Percentiles rank a stretch among this genome's conserved stretches.
Evolutionary conservation across 495 filamentous ascomycete genomes (phyloP).

Genomic region (Penicillium soppii): DNA sequence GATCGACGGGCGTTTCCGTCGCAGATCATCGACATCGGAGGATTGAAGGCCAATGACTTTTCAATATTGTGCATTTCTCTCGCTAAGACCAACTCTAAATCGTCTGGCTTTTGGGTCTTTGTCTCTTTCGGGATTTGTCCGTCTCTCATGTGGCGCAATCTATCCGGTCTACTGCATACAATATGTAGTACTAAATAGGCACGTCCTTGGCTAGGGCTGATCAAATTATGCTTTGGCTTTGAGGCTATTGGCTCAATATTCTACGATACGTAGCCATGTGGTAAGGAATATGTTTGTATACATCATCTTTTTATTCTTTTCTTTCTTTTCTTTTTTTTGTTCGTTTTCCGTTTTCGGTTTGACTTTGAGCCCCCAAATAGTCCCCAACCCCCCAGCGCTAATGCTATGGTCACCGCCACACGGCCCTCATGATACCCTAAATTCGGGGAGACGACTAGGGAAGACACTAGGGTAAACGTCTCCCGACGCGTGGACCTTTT

Average conservation of each 20-base stretch:
- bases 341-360: neutral
- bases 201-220: conserved; percentile 15
- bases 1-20: conserved; percentile 41
- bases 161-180: neutral
- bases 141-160: neutral
- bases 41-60: conserved; percentile 35
- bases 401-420: too few relatives aligned
- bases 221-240: conserved; percentile 33
- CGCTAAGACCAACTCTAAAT: conserved; percentile 29
- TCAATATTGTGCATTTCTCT: conserved; percentile 27
- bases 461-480: too few relatives aligned
- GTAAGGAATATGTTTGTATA: too few relatives aligned
- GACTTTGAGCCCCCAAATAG: neutral
- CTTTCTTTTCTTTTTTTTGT: neutral
- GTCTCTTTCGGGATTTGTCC: neutral
- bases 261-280: conserved; percentile 28
- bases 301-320: conserved; percentile 1
- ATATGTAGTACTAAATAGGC: neutral
- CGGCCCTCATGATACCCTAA: too few relatives aligned
- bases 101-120: conserved; percentile 3
- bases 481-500: too few relatives aligned
- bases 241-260: conserved; percentile 35
- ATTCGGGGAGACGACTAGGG: too few relatives aligned
- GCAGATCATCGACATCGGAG: conserved; percentile 40
- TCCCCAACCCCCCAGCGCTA: too few relatives aligned